Base-by-base conservation (phyloP, 1,139 yeast species). In the Blastobotrys buckinghamii region DNA sequence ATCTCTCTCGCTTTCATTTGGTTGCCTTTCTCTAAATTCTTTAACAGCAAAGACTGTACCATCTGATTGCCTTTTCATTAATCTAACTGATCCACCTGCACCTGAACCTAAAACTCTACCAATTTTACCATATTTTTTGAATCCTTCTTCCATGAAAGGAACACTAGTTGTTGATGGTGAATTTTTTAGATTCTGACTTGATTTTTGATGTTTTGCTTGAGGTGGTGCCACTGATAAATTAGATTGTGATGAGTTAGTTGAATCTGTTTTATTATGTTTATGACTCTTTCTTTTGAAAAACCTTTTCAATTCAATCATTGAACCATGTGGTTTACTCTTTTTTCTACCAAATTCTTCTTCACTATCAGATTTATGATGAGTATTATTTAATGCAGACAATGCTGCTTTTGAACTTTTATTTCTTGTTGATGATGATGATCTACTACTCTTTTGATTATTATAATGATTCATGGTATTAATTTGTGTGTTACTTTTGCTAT, bases 21-120 rank as follows among this genome's bases (percentile, higher is more conserved):
- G 75, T 60, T 90, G 79, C 54, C 92, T 78, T 7, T 96, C 84
- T 55, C 98, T 75, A 64, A 94, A 94, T 67, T 94, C 97, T 66
- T 94, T 94, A 37, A 94, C 97, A 0, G 99, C 99, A 71, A 92
- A 92, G 1, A 95, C 81, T 50, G 84, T 82, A 39, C 78, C 75
- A 66, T 92, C 97, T 7, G 85, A 75, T 2, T 92, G 81, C 54
- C 97, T 78, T 49, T 79, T 82, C 61, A 94, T 81, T 48, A 92
- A 74, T 52, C 94, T 81, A 15, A 94, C 99, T 1, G 95, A 84
- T 5, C 99, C 99, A 43, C 98, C 99, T 2, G 98, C 98, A 35
- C 99, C 99, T 27, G 95, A 84, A 27, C 98, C 99, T 57, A 94
- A 72, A 53, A 86, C 83, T 56, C 87, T 85, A 47, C 97, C 97